phyloP scores from a whole-genome alignment of 2,329 filamentous ascomycete genomes.

The Ascochyta fabae region DNA sequence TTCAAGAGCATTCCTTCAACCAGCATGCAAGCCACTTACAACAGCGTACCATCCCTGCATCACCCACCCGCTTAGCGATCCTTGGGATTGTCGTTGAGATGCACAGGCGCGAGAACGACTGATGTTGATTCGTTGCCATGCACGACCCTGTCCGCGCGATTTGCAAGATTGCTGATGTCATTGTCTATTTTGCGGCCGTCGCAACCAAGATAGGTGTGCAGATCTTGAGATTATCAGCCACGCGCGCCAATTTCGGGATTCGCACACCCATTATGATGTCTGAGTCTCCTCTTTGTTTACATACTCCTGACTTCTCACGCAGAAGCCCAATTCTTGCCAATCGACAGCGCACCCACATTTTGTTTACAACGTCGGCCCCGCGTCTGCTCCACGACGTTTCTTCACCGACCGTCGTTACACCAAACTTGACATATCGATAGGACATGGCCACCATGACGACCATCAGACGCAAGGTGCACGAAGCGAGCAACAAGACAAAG shows the following conservation, averaged over 20 bases:
- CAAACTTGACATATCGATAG: constrained; percentile 16
- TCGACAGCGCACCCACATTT: neutral
- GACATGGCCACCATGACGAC: constrained; percentile 34
- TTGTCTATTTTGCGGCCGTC: neutral
- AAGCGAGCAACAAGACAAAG: constrained; percentile 30
- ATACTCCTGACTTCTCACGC: constrained; percentile 1
- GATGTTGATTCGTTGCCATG: constrained; percentile 14
- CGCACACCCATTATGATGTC: constrained; percentile 14
- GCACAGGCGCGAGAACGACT: constrained; percentile 15
- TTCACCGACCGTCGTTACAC: constrained; percentile 31
- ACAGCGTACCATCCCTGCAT: constrained; percentile 16
- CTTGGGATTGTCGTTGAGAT: constrained; percentile 18
- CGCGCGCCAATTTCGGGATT: constrained; percentile 1
- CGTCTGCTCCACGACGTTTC: constrained; percentile 22
- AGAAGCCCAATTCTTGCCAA: constrained; percentile 1
- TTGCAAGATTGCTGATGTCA: constrained; percentile 7
- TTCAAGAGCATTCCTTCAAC: neutral
- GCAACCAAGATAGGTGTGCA: constrained; percentile 10
- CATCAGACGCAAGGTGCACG: constrained; percentile 28
- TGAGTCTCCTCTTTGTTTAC: constrained; percentile 10
- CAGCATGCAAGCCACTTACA: constrained; percentile 13
- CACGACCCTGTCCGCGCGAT: constrained; percentile 1
- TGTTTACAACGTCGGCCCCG: neutral
- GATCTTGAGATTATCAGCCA: constrained; percentile 20
- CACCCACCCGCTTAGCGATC: constrained; percentile 8